These are phyloP conservation scores for Entomortierella lignicola DNA, from an alignment of 192 early-diverging fungal species.

Conservation along the genomic window DNA sequence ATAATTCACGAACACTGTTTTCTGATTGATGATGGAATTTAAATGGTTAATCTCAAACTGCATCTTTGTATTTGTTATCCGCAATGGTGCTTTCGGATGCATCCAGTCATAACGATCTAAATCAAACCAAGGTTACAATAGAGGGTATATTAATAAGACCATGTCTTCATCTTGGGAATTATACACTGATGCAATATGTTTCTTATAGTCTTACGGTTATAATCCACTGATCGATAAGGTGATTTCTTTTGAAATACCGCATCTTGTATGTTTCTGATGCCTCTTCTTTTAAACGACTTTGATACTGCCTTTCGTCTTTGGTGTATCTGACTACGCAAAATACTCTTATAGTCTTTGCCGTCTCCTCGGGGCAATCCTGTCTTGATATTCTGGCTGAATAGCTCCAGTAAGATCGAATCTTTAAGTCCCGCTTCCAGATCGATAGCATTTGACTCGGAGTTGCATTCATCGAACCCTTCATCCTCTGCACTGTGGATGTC, in stretches of 20 bases:
- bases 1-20: neutral
- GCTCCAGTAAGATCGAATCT: neutral
- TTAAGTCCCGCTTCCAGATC: neutral
- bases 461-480: neutral
- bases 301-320: neutral
- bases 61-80: neutral
- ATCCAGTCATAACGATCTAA: constrained; percentile 34
- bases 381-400: neutral
- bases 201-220: constrained; percentile 17
- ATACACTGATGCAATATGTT: too few species aligned
- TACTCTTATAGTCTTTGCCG: neutral
- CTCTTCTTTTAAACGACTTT: neutral
- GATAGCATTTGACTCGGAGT: neutral
- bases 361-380: neutral
- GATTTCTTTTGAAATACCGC: neutral
- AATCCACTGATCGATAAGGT: constrained; percentile 19
- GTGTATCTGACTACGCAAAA: neutral
- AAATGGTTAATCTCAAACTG: neutral
- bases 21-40: neutral
- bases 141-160: neutral
- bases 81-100: constrained; percentile 11
- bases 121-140: too few species aligned
- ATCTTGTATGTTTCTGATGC: neutral
- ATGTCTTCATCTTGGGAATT: too few species aligned
- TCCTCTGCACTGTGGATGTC: neutral